Percentiles rank a stretch among this genome's conserved stretches.
phyloP scores from a whole-genome alignment of 2,329 filamentous ascomycete species.

The Dichotomopilus funicola region DNA sequence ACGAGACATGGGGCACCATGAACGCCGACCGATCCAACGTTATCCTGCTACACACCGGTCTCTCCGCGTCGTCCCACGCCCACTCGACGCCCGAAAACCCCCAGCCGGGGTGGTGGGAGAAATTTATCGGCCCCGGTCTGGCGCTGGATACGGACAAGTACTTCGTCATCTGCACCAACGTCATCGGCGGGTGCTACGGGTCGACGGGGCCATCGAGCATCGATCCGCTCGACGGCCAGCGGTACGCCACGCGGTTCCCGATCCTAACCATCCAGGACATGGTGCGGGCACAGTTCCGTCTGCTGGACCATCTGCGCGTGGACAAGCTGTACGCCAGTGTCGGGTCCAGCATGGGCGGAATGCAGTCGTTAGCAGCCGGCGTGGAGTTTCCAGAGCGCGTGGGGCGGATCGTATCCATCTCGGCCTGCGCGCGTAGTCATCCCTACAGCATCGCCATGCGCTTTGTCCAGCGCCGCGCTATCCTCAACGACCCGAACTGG shows the following conservation, averaged over 20 bases:
- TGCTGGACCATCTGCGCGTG: slow-evolving; percentile 75
- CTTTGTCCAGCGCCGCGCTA: slow-evolving; percentile 91
- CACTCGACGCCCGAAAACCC: slow-evolving; percentile 83
- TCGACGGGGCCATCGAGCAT: slow-evolving; percentile 85
- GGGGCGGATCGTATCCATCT: slow-evolving; percentile 77
- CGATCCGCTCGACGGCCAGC: slow-evolving; percentile 80
- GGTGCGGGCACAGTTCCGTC: slow-evolving; percentile 89
- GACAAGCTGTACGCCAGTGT: slow-evolving; percentile 81
- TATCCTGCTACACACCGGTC: slow-evolving; percentile 85
- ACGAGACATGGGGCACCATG: slow-evolving; percentile 83
- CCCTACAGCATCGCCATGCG: slow-evolving; percentile 99
- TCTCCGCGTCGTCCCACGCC: slow-evolving; percentile 95
- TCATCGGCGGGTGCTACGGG: slow-evolving; percentile 91
- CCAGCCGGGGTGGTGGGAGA: slow-evolving; percentile 96
- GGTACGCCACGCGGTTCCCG: slow-evolving; percentile 90
- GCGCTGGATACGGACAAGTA: slow-evolving; percentile 88
- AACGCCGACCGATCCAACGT: slow-evolving; percentile 79
- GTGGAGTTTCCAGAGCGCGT: slow-evolving; percentile 78
- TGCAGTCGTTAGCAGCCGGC: slow-evolving; percentile 89
- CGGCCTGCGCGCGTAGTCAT: slow-evolving; percentile 87
- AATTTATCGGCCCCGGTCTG: slow-evolving; percentile 83
- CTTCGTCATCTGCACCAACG: slow-evolving; percentile 93
- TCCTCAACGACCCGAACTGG: slow-evolving; percentile 99
- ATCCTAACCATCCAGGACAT: slow-evolving; percentile 96
- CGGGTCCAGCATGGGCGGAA: slow-evolving; percentile 95